Percentiles rank a stretch among this genome's conserved stretches.
phyloP scores from a whole-genome alignment of 495 filamentous ascomycete species.

The Gamarada debralockiae region DNA sequence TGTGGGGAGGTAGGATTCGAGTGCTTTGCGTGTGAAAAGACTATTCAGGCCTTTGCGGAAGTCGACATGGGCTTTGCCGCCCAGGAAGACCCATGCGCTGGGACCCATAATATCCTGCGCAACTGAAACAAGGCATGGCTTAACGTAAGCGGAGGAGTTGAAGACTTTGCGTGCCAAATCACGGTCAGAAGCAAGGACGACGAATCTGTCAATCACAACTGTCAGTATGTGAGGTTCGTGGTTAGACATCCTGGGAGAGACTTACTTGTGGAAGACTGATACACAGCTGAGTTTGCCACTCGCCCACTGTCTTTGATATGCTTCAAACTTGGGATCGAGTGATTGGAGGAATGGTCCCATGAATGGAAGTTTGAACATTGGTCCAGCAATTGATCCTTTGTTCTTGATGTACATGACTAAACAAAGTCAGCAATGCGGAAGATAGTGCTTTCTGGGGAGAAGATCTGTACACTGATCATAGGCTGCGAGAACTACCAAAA shows the following conservation, averaged over 20 bases:
- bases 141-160: slow-evolving; percentile 90
- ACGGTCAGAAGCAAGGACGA: slow-evolving; percentile 92
- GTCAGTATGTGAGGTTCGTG: not conserved
- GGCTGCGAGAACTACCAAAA: slow-evolving; percentile 63
- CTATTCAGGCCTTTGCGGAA: slow-evolving; percentile 96
- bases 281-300: slow-evolving; percentile 92
- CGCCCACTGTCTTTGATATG: slow-evolving; percentile 89
- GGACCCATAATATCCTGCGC: slow-evolving; percentile 91
- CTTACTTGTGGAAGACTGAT: slow-evolving; percentile 98
- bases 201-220: slow-evolving; percentile 63
- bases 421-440: not conserved
- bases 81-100: slow-evolving; percentile 96
- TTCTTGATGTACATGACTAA: slow-evolving; percentile 79
- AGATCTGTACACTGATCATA: slow-evolving; percentile 71
- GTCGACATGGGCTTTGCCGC: slow-evolving; percentile 92
- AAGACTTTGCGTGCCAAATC: slow-evolving; percentile 97
- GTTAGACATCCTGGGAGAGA: not conserved
- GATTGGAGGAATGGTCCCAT: slow-evolving; percentile 95
- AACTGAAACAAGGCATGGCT: slow-evolving; percentile 94
- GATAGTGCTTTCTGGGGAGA: not conserved
- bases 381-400: slow-evolving; percentile 84
- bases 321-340: slow-evolving; percentile 83
- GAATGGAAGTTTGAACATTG: slow-evolving; percentile 82
- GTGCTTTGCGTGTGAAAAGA: slow-evolving; percentile 87
- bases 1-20: slow-evolving; percentile 84